phyloP scores from a whole-genome alignment of 2,329 filamentous ascomycete species.

The Phialophora verrucosa region DNA sequence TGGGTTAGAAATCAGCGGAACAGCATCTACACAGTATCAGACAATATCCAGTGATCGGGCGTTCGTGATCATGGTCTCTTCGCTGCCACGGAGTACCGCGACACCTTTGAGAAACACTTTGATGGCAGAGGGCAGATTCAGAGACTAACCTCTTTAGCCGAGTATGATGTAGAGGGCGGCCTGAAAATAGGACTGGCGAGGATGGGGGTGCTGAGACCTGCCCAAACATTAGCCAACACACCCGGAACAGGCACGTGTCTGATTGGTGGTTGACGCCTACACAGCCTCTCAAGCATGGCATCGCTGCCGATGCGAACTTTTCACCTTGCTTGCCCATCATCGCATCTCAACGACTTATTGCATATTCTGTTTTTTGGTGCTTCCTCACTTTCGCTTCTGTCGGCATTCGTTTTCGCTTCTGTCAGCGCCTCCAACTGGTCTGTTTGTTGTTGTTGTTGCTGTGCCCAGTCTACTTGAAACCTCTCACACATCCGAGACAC shows the following conservation, averaged over 20 bases:
- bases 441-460: neutral
- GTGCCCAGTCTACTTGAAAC: neutral
- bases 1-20: slow-evolving; percentile 2
- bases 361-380: neutral
- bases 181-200: neutral
- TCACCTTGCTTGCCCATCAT: neutral
- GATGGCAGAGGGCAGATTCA: neutral
- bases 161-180: neutral
- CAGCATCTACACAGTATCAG: neutral
- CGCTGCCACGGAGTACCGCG: slow-evolving; percentile 4
- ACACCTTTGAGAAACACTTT: neutral
- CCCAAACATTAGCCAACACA: slow-evolving; percentile 8
- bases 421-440: neutral
- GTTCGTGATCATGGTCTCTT: neutral
- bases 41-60: neutral
- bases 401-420: slow-evolving; percentile 3
- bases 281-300: slow-evolving; percentile 1
- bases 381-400: slow-evolving; percentile 11
- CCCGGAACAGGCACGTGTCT: slow-evolving; percentile 2
- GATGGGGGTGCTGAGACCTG: slow-evolving; percentile 11
- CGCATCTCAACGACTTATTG: slow-evolving; percentile 3
- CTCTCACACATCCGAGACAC: slow-evolving; percentile 16
- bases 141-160: neutral
- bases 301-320: slow-evolving; percentile 4
- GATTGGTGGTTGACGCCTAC: slow-evolving; percentile 1